A percentile compares a stretch with the other conserved stretches of the same genome.
Conservation (phyloP, 2,329 filamentous ascomycete genomes). For the Penicillium sp. region DNA sequence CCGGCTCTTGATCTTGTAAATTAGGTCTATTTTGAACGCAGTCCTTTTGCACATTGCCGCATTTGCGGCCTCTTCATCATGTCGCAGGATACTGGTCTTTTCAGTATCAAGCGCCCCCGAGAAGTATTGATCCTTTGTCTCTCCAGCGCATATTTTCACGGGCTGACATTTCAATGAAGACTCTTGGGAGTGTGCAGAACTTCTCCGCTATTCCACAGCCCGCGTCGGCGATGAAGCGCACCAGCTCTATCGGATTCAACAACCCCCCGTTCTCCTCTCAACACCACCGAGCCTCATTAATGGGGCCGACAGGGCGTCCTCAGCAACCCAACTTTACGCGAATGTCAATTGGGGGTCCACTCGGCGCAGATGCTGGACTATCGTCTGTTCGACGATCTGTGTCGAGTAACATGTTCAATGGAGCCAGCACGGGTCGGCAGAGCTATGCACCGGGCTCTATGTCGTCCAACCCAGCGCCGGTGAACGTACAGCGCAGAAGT, state of each 20-base stretch:
- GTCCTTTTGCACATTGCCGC: constrained; percentile 18
- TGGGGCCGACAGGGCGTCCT: constrained; percentile 79
- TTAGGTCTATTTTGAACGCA: background rate
- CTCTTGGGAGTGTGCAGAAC: constrained; percentile 78
- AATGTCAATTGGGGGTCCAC: constrained; percentile 71
- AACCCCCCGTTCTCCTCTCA: constrained; percentile 65
- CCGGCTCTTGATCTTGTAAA: background rate
- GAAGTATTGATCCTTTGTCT: constrained; percentile 63
- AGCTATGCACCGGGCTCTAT: constrained; percentile 65
- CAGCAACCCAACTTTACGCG: constrained; percentile 86
- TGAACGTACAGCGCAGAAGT: constrained; percentile 67
- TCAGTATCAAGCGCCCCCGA: constrained; percentile 87
- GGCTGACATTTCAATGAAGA: constrained; percentile 49
- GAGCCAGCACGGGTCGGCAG: constrained; percentile 65
- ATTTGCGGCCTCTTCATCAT: constrained; percentile 46
- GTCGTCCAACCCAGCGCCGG: constrained; percentile 55
- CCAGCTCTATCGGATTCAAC: constrained; percentile 71
- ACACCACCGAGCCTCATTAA: constrained; percentile 82
- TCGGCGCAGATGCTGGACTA: constrained; percentile 75
- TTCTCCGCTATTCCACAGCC: constrained; percentile 88
- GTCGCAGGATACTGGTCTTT: constrained; percentile 85
- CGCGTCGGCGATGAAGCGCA: constrained; percentile 89
- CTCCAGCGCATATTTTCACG: constrained; percentile 11
- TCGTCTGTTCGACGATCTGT: constrained; percentile 82
- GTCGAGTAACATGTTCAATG: constrained; percentile 65